Percentiles rank a stretch among this genome's conserved stretches.
These are phyloP conservation scores for Dendrocalamus sinicus DNA, from an alignment of 176 grass and related monocot species.

Conservation along the genomic window DNA sequence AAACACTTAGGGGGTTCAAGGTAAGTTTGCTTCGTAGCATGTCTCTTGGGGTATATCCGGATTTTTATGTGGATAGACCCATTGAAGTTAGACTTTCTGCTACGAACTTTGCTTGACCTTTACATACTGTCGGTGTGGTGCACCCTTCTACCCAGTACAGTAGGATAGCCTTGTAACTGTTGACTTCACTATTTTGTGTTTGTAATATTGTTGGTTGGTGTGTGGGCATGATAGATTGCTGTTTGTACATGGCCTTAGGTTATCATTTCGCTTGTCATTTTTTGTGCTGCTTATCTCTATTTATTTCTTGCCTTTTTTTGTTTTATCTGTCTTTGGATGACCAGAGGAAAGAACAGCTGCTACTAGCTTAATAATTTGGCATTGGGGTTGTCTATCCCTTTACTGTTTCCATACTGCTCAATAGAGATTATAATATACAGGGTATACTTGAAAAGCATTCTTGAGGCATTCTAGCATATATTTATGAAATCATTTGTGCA, in stretches of 20 bases:
- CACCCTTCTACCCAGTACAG: neutral
- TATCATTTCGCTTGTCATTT: neutral
- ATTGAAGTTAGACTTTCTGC: neutral
- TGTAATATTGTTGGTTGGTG: constrained; percentile 5
- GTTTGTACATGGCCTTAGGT: neutral
- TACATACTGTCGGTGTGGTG: neutral
- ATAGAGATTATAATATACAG: neutral
- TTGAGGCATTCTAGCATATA: constrained; percentile 2
- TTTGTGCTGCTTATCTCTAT: neutral
- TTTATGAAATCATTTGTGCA: neutral
- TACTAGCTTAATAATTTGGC: constrained; percentile 31
- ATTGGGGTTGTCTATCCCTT: neutral
- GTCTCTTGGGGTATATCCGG: neutral
- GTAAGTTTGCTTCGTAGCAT: constrained; percentile 7
- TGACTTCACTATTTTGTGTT: constrained; percentile 11
- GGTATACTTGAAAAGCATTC: neutral
- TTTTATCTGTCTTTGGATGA: constrained; percentile 10
- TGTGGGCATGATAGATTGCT: neutral
- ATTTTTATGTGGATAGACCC: neutral
- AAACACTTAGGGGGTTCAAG: neutral
- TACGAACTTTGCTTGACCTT: neutral
- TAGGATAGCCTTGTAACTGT: neutral
- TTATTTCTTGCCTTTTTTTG: neutral
- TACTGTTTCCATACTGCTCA: neutral
- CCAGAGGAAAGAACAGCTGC: constrained; percentile 20